These are phyloP conservation scores for Cyberlindnera samutprakarnensis DNA, from an alignment of 805 yeast species.

Conservation along the genomic window DNA sequence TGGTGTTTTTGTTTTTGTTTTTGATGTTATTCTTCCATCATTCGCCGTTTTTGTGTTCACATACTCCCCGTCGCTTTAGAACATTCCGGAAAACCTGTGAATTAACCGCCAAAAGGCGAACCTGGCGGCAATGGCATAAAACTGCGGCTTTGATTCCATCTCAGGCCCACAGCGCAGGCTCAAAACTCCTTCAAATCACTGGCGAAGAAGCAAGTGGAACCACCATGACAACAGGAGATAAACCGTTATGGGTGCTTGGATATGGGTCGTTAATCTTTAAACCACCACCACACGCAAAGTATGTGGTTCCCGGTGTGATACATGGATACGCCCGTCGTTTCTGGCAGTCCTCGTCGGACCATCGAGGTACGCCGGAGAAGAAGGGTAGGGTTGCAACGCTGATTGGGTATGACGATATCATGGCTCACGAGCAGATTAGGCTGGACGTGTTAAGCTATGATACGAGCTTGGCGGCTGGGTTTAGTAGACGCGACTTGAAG, in stretches of 20 bases:
- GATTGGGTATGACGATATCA: slow-evolving; percentile 50
- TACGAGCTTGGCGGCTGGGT: slow-evolving; percentile 9
- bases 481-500: slow-evolving; percentile 36
- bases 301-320: slow-evolving; percentile 63
- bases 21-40: too few species aligned
- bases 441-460: slow-evolving; percentile 32
- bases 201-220: too few species aligned
- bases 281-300: slow-evolving; percentile 71
- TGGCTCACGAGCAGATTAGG: slow-evolving; percentile 31
- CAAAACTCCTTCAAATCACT: too few species aligned
- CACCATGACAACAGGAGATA: slow-evolving; percentile 9
- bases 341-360: slow-evolving; percentile 90
- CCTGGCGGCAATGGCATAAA: too few species aligned
- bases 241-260: slow-evolving; percentile 75
- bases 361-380: slow-evolving; percentile 77
- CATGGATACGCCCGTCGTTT: slow-evolving; percentile 75
- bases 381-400: slow-evolving; percentile 90
- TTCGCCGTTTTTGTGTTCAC: too few species aligned
- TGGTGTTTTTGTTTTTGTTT: neutral
- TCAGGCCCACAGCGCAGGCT: too few species aligned
- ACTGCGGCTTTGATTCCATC: too few species aligned
- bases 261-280: slow-evolving; percentile 86
- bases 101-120: too few species aligned
- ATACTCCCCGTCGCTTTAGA: neutral
- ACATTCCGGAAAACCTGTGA: too few species aligned